Base-by-base conservation (phyloP, 2,329 filamentous ascomycete genomes). In the Aschersonia sp. region DNA sequence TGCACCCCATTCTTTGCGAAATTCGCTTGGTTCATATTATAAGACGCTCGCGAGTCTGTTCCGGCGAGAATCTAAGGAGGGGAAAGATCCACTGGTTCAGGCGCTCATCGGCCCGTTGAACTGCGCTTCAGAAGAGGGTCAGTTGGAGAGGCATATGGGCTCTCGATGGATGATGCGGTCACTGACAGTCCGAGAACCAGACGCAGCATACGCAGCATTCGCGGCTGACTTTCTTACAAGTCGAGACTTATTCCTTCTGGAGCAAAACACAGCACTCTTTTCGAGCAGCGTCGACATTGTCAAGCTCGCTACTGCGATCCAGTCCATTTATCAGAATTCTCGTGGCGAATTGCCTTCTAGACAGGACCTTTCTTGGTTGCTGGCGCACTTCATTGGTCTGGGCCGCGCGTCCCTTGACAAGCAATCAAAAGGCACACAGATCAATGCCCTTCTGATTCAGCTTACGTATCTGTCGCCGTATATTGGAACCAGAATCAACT, bases 311-410 rank as follows among this genome's bases (percentile, higher is more conserved):
- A 56, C 58, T 10, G 63, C 65, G 29, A 68, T 78, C 8, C 55
- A 66, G 12, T 53, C 60, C 10, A 57, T 58, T 2, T 66, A 69
- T 44, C 53, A 58, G 2, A 55, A 57, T 2, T 50, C 56, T 2
- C 50, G 58, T 5, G 49, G 57, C 9, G 44, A 50, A 1, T 50
- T 55, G 2, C 53, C 56, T 10, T 58, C 63, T 1, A 64, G 64
- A 39, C 63, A 70, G 41, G 62, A 65, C 8, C 71, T 78, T 39
- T 61, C 87, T 40, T 82, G 80, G 71, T 69, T 85, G 31, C 64
- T 87, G 31, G 74, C 83, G 11, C 79, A 85, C 55, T 82, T 83
- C 52, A 73, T 85, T 50, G 72, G 75, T 46, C 61, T 83, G 10
- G 71, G 73, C 46, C 66, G 67, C 47, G 62, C 61, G 8, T 63